Percentiles rank a stretch among this genome's conserved stretches.
Conservation (phyloP, 2,329 filamentous ascomycete genomes). For the Exophiala sideris region DNA sequence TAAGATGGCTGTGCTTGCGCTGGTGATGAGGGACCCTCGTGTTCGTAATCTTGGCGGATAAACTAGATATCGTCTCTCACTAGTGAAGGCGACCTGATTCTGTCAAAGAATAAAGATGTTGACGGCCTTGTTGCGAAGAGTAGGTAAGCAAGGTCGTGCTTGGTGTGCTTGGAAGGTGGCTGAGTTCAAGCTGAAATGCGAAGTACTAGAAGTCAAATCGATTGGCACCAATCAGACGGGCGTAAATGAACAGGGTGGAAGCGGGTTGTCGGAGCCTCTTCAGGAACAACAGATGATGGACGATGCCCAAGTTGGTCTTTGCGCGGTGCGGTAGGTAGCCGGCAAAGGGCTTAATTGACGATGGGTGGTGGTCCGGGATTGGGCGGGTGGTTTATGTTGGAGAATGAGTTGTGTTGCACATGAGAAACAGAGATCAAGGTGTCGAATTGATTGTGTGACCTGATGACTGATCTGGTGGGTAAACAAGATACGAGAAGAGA, state of each 20-base stretch:
- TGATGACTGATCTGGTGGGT: conserved; percentile 3
- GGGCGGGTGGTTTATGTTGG: neutral
- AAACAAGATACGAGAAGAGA: neutral
- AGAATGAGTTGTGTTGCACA: conserved; percentile 9
- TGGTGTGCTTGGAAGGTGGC: neutral
- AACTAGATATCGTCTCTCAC: too few relatives aligned
- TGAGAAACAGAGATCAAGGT: neutral
- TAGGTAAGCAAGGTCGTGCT: neutral
- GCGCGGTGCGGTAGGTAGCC: neutral
- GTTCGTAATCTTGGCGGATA: too few relatives aligned
- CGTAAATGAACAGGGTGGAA: neutral
- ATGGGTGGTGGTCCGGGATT: neutral
- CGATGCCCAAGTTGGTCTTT: neutral
- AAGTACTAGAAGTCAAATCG: neutral
- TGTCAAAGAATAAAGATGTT: neutral
- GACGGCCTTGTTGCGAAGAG: neutral
- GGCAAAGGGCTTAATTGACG: conserved; percentile 3
- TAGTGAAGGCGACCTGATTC: too few relatives aligned
- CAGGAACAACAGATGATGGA: neutral
- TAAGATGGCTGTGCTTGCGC: neutral
- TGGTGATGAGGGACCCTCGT: neutral
- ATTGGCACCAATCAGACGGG: neutral
- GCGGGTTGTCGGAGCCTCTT: neutral
- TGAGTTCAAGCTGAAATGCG: neutral
- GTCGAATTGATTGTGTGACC: conserved; percentile 1